Base-by-base conservation (phyloP, 257 asterid species). In the Buddleja alternifolia region DNA sequence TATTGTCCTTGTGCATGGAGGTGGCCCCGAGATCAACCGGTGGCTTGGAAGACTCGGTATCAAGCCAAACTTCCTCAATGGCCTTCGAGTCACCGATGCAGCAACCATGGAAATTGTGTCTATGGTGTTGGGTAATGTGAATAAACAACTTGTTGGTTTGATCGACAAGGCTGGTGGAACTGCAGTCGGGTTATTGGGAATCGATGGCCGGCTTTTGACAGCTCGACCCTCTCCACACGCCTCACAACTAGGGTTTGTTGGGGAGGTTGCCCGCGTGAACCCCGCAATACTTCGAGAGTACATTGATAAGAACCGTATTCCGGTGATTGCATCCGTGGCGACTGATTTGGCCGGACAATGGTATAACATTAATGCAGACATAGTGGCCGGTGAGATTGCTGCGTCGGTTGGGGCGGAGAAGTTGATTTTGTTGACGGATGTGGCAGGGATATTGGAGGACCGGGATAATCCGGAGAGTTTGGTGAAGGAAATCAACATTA, bases 1-100 rank as follows among this genome's bases (percentile, higher is more conserved):
- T 21, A 88, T 88, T n/a, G 94, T 88, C 40, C 84, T 88, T 24
- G 96, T 90, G 29, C 96, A 86, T 7, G 94, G 92, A 20, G 97
- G 96, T 11, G 96, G 97, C 48, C 96, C 96, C 0, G 92, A 88
- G 73, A 90, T 88, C 73, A 88, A 90, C 85, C 96, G 82, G 55
- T 84, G 90, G 91, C 94, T 90, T 1, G 82, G 81, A 1, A 74
- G 76, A 37, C 79, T 90, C 29, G 83, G 84, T 14, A 81, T 86
- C 59, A 47, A 88, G 76, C 95, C 97, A 8, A 82, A 75, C 76
- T 90, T 90, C 59, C 80, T 83, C 37, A 81, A 90, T 24, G 97
- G 96, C 1, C 88, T 88, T 46, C 92, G 97, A 2, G 96, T 88
- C 15, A 86, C 95, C 0, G 97, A 90, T 67, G 92, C 94, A 23